Percentiles rank a stretch among this genome's conserved stretches.
Conservation (phyloP, 2,329 filamentous ascomycete genomes). For the Fusarium buharicum region DNA sequence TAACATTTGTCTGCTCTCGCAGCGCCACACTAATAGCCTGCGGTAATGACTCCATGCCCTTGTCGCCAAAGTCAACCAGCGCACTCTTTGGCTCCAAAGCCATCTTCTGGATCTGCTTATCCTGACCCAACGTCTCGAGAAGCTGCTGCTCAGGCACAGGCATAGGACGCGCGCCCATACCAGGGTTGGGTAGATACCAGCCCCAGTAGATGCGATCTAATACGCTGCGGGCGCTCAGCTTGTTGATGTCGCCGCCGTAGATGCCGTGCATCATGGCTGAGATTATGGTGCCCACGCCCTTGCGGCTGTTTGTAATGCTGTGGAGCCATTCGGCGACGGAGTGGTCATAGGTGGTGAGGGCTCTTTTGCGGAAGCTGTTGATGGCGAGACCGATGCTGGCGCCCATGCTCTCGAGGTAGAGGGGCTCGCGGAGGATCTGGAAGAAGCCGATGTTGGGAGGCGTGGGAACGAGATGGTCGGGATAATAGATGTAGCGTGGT, state of each 20-base stretch:
- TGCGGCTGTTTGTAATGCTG: conserved; percentile 44
- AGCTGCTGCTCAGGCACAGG: conserved; percentile 46
- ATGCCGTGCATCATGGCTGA: conserved; percentile 88
- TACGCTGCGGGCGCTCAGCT: conserved; percentile 77
- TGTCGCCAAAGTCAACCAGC: conserved; percentile 53
- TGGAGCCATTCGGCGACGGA: conserved; percentile 53
- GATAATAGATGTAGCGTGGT: conserved; percentile 84
- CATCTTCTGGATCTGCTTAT: conserved; percentile 47
- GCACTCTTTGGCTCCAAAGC: conserved; percentile 48
- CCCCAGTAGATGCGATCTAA: conserved; percentile 49
- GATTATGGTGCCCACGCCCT: conserved; percentile 74
- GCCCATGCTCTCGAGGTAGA: conserved; percentile 48
- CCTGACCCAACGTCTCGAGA: conserved; percentile 44
- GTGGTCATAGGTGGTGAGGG: conserved; percentile 45
- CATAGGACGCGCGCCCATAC: conserved; percentile 57
- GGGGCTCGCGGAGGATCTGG: conserved; percentile 46
- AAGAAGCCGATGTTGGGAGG: conserved; percentile 46
- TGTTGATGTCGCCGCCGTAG: conserved; percentile 87
- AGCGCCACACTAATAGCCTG: conserved; percentile 64
- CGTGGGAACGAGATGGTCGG: conserved; percentile 69
- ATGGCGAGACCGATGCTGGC: conserved; percentile 44
- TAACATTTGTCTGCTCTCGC: conserved; percentile 65
- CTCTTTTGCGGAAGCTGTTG: conserved; percentile 35
- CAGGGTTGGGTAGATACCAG: conserved; percentile 44
- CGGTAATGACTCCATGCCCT: conserved; percentile 72